These are phyloP conservation scores for Daldinia caldariorum DNA, from an alignment of 495 filamentous ascomycete species.

Conservation along the genomic window DNA sequence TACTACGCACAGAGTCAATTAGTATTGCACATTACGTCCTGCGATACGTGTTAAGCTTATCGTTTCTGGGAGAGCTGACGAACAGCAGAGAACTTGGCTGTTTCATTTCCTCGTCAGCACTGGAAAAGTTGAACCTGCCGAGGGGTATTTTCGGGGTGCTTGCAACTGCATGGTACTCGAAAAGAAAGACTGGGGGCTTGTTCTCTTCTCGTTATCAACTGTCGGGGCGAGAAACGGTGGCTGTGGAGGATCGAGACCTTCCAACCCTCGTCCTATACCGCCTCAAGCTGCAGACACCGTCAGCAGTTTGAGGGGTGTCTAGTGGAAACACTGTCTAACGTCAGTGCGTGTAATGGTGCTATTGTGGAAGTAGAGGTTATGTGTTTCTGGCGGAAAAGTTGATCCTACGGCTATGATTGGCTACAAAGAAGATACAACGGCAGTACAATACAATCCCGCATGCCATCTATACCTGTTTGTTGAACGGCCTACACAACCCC, in stretches of 20 bases:
- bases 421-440: slow-evolving; percentile 12
- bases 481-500: slow-evolving; percentile 23
- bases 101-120: slow-evolving; percentile 23
- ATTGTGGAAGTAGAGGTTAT: slow-evolving; percentile 25
- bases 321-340: slow-evolving; percentile 32
- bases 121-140: slow-evolving; percentile 13
- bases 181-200: slow-evolving; percentile 16
- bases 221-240: slow-evolving; percentile 26
- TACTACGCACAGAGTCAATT: slow-evolving; percentile 19
- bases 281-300: slow-evolving; percentile 33
- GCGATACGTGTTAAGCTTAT: slow-evolving; percentile 21
- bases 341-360: slow-evolving; percentile 29
- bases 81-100: slow-evolving; percentile 10
- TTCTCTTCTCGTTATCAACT: slow-evolving; percentile 16
- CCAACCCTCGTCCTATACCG: slow-evolving; percentile 35
- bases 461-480: slow-evolving; percentile 20
- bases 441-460: slow-evolving; percentile 25
- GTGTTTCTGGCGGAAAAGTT: slow-evolving; percentile 17
- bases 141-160: slow-evolving; percentile 34
- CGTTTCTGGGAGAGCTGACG: slow-evolving; percentile 19
- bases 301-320: slow-evolving; percentile 22
- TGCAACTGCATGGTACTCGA: slow-evolving; percentile 14
- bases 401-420: slow-evolving; percentile 26
- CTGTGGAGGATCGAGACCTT: slow-evolving; percentile 40
- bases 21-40: slow-evolving; percentile 25